These are phyloP conservation scores for Eustoma russellianum DNA, from an alignment of 257 asterid genomes.

Conservation along the genomic window DNA sequence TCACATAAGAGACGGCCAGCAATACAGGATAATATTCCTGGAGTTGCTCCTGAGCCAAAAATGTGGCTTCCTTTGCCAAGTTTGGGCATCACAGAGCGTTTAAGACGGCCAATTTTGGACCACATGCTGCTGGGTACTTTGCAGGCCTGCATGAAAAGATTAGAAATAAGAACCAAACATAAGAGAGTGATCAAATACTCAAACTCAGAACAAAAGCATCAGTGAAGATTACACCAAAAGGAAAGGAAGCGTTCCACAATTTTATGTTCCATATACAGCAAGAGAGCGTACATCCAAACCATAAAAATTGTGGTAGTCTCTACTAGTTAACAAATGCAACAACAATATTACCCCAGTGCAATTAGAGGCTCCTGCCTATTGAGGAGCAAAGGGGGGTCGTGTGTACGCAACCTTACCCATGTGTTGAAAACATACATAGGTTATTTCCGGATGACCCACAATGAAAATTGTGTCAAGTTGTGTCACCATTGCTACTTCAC, in stretches of 20 bases:
- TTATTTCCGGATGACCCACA: too few relatives aligned
- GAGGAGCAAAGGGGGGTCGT: too few relatives aligned
- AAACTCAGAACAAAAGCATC: not conserved
- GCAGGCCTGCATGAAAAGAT: slow-evolving; percentile 44
- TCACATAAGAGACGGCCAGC: slow-evolving; percentile 98
- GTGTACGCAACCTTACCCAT: too few relatives aligned
- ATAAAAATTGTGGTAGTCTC: too few relatives aligned
- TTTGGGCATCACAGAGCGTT: slow-evolving; percentile 82
- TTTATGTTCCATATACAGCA: too few relatives aligned
- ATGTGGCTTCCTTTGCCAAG: slow-evolving; percentile 68
- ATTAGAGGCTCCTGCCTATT: too few relatives aligned
- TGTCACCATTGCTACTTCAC: too few relatives aligned
- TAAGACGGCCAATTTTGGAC: slow-evolving; percentile 96
- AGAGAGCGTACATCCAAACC: too few relatives aligned
- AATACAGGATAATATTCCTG: slow-evolving; percentile 80
- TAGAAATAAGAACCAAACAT: not conserved
- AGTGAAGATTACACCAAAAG: not conserved
- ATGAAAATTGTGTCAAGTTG: too few relatives aligned
- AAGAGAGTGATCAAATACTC: not conserved
- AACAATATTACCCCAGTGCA: too few relatives aligned
- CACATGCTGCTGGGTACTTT: slow-evolving; percentile 69
- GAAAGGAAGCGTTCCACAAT: not conserved
- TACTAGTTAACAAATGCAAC: too few relatives aligned
- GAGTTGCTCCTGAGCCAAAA: slow-evolving; percentile 91
- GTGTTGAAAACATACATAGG: too few relatives aligned